Evolutionary conservation across 2,329 filamentous ascomycete species (phyloP).

Genomic region (Knufia fluminis): DNA sequence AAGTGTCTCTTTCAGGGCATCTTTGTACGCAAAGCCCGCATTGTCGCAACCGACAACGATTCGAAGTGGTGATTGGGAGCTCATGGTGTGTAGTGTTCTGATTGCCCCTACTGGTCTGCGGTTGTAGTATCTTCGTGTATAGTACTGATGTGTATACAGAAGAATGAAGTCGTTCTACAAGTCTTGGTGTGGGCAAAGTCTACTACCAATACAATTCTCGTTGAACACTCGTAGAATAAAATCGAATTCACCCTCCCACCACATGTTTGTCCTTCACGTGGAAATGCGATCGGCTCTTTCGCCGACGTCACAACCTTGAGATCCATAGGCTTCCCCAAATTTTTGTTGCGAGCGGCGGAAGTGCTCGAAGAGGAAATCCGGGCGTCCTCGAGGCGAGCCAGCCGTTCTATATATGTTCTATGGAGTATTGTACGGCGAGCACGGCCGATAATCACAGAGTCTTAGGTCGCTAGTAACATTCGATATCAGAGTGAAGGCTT

Average conservation of each 20-base stretch:
- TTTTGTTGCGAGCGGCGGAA: slow-evolving; percentile 4
- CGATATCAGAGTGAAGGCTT: not conserved
- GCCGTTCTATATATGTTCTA: not conserved
- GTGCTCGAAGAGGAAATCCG: slow-evolving; percentile 8
- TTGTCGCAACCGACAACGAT: slow-evolving; percentile 60
- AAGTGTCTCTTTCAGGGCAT: slow-evolving; percentile 64
- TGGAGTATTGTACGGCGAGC: not conserved
- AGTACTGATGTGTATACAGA: no score
- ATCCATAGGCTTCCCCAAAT: not conserved
- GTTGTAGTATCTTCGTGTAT: not conserved
- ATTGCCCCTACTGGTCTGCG: not conserved
- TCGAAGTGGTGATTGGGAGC: slow-evolving; percentile 35
- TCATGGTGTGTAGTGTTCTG: slow-evolving; percentile 14
- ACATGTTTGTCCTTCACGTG: no score
- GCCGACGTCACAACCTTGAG: slow-evolving; percentile 15
- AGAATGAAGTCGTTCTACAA: no score
- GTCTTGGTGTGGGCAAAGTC: no score
- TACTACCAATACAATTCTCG: no score
- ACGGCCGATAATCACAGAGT: not conserved
- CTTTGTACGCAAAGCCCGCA: slow-evolving; percentile 70
- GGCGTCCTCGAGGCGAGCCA: not conserved
- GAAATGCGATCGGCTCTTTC: not conserved
- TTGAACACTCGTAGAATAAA: no score
- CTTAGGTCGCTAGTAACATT: no score
- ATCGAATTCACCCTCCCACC: no score